phyloP scores from a whole-genome alignment of 768 basidiomycete species.

The Cyathus striatus region DNA sequence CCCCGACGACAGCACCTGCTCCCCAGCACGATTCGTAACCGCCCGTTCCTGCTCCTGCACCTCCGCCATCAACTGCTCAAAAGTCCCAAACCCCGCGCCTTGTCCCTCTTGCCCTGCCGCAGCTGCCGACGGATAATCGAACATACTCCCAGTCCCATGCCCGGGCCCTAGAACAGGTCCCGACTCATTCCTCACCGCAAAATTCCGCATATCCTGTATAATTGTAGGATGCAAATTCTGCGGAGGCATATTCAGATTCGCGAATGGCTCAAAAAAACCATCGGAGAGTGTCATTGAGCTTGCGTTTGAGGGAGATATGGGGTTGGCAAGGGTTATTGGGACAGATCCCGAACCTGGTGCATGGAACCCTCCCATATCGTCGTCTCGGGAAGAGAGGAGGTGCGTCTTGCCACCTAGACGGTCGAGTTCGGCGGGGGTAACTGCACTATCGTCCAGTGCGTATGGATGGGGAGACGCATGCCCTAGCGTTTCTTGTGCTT shows the following conservation, averaged over 20 bases:
- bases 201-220: constrained; percentile 37
- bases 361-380: no score
- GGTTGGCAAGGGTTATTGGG: constrained; percentile 10
- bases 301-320: constrained; percentile 4
- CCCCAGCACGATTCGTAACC: no score
- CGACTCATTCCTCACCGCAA: constrained; percentile 20
- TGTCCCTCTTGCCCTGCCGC: no score
- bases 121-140: no score
- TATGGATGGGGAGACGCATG: constrained; percentile 13
- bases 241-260: neutral
- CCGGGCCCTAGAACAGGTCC: constrained; percentile 2
- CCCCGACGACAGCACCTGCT: neutral
- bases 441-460: constrained; percentile 11
- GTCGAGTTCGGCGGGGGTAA: constrained; percentile 45
- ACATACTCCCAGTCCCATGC: no score
- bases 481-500: constrained; percentile 37
- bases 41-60: neutral
- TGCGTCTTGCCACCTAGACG: constrained; percentile 50
- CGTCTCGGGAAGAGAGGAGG: no score
- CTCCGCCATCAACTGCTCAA: neutral
- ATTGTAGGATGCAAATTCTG: constrained; percentile 44
- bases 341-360: constrained; percentile 8
- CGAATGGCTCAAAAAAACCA: constrained; percentile 3
- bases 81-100: no score
- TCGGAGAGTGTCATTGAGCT: constrained; percentile 7